Percentiles rank a stretch among this genome's conserved stretches.
These are phyloP conservation scores for Croton setiger DNA, from an alignment of 441 rosid species.

Conservation along the genomic window DNA sequence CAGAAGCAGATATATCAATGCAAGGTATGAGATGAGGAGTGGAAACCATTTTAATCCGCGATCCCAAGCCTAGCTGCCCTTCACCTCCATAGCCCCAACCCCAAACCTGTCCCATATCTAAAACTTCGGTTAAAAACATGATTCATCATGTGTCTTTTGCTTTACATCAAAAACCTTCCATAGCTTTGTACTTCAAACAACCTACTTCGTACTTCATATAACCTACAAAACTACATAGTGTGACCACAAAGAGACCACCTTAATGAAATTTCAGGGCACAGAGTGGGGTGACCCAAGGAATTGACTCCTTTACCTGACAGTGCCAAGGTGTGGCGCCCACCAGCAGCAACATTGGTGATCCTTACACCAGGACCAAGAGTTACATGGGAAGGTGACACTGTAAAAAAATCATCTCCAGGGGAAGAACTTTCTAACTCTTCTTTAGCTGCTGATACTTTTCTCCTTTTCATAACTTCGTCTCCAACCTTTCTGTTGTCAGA, in stretches of 20 bases:
- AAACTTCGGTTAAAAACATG: slow-evolving; percentile 42
- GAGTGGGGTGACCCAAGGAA: slow-evolving; percentile 8
- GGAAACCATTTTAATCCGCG: slow-evolving; percentile 79
- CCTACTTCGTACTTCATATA: slow-evolving; percentile 45
- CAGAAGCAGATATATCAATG: slow-evolving; percentile 40
- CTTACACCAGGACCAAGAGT: slow-evolving; percentile 68
- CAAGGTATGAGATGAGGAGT: slow-evolving; percentile 83
- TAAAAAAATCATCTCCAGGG: slow-evolving; percentile 53
- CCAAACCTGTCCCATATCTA: slow-evolving; percentile 96
- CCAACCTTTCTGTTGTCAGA: slow-evolving; percentile 40
- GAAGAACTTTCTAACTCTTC: slow-evolving; percentile 67
- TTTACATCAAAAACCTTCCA: slow-evolving; percentile 42
- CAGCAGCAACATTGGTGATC: slow-evolving; percentile 70
- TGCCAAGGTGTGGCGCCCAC: slow-evolving; percentile 88
- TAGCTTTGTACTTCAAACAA: slow-evolving; percentile 43
- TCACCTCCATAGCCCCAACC: slow-evolving; percentile 99
- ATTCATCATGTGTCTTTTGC: slow-evolving; percentile 37
- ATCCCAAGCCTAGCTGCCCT: slow-evolving; percentile 95
- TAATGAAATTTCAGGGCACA: slow-evolving; percentile 17
- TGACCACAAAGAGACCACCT: slow-evolving; percentile 37
- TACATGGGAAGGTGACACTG: slow-evolving; percentile 70
- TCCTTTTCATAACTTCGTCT: slow-evolving; percentile 62
- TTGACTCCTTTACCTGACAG: slow-evolving; percentile 61
- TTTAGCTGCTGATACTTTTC: slow-evolving; percentile 53
- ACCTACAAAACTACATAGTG: slow-evolving; percentile 47